Conservation (phyloP, 495 filamentous ascomycete species). For the Chaetomium cochliodes region DNA sequence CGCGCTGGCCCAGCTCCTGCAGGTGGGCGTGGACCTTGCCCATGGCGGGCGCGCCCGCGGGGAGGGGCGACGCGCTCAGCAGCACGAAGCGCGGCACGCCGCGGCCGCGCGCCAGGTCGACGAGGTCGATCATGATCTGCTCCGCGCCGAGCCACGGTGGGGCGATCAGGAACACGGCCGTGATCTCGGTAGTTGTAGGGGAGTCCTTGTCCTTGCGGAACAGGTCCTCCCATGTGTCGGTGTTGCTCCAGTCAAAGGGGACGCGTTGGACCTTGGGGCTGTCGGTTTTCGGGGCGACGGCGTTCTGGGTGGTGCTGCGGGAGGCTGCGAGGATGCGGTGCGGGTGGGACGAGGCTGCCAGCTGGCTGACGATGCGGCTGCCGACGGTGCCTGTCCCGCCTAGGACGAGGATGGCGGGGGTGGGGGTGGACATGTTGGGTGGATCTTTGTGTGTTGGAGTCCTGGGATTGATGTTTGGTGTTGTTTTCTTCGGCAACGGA, state of each 20-base stretch:
- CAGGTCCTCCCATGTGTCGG: slow-evolving; percentile 37
- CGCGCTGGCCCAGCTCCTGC: slow-evolving; percentile 38
- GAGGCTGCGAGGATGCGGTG: slow-evolving; percentile 44
- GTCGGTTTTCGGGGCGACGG: background rate
- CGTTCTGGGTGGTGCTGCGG: slow-evolving; percentile 28
- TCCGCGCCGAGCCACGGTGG: slow-evolving; percentile 31
- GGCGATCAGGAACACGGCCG: slow-evolving; percentile 43
- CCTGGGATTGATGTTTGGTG: background rate
- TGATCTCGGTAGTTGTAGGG: slow-evolving; percentile 7
- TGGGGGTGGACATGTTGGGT: slow-evolving; percentile 6
- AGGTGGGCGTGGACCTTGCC: slow-evolving; percentile 42
- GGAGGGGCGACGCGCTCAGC: slow-evolving; percentile 40
- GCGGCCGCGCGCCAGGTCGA: slow-evolving; percentile 41
- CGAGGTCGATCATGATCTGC: slow-evolving; percentile 38
- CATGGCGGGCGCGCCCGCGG: slow-evolving; percentile 40
- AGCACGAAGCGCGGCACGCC: slow-evolving; percentile 48
- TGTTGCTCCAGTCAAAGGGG: slow-evolving; percentile 51
- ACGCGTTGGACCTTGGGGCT: slow-evolving; percentile 29
- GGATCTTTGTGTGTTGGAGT: background rate
- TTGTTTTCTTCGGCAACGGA: background rate
- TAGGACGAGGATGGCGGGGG: slow-evolving; percentile 41
- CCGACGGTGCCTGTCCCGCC: slow-evolving; percentile 53
- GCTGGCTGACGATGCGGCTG: slow-evolving; percentile 41
- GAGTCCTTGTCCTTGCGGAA: slow-evolving; percentile 26
- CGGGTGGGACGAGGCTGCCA: slow-evolving; percentile 30